A percentile compares a stretch with the other conserved stretches of the same genome.
These are phyloP conservation scores for Agarophyton chilense DNA, from an alignment of 23 red algal genomes.

Conservation along the genomic window DNA sequence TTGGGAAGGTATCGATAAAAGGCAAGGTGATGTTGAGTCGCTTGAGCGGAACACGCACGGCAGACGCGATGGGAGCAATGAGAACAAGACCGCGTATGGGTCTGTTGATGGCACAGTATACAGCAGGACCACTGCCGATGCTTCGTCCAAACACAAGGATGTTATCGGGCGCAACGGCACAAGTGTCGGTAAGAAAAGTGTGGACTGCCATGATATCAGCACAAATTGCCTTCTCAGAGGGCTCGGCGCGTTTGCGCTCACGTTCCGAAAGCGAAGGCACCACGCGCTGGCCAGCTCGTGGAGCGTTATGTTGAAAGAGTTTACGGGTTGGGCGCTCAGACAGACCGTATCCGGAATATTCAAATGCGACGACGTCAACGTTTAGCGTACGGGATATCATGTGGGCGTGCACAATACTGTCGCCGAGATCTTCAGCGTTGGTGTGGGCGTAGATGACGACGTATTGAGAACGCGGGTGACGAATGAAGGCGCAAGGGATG, in stretches of 20 bases:
- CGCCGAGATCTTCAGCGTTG: conserved; percentile 86
- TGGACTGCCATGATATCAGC: conserved; percentile 73
- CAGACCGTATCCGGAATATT: conserved; percentile 91
- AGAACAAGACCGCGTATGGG: conserved; percentile 70
- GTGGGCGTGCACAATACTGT: conserved; percentile 54
- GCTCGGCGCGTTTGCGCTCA: conserved; percentile 44
- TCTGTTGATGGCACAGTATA: conserved; percentile 54
- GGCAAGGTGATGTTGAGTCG: conserved; percentile 60
- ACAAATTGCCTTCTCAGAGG: conserved; percentile 73
- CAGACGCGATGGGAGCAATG: conserved; percentile 75
- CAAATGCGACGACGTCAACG: conserved; percentile 74
- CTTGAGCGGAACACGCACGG: conserved; percentile 62
- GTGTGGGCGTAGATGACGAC: conserved; percentile 82
- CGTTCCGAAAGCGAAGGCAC: neutral
- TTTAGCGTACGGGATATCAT: conserved; percentile 56
- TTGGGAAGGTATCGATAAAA: conserved; percentile 79
- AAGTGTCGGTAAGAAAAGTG: conserved; percentile 47
- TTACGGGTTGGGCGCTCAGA: conserved; percentile 48
- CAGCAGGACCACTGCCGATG: conserved; percentile 70
- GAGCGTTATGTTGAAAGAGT: neutral
- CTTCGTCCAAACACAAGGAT: conserved; percentile 77
- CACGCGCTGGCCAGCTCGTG: conserved; percentile 5
- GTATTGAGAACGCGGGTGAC: conserved; percentile 51
- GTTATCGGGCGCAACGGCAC: conserved; percentile 43
- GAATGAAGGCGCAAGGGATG: conserved; percentile 34